Percentiles rank a stretch among this genome's conserved stretches.
Conservation (phyloP, 495 filamentous ascomycete genomes). For the Aspergillus cristatus region DNA sequence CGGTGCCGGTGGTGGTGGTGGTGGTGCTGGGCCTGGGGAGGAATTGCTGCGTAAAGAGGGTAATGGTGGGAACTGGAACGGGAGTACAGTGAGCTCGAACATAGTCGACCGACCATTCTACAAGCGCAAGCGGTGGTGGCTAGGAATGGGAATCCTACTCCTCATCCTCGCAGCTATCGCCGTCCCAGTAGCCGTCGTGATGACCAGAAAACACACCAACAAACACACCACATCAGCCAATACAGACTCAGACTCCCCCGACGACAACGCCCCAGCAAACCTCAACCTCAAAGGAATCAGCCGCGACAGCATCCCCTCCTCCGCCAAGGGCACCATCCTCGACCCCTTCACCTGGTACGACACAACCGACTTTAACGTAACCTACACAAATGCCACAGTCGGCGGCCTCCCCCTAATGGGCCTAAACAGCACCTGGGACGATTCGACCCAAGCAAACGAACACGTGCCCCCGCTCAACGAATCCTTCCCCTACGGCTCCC, state of each 20-base stretch:
- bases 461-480: conserved; percentile 72
- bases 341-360: conserved; percentile 94
- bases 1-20: no score
- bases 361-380: conserved; percentile 86
- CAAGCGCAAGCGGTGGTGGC: conserved; percentile 2
- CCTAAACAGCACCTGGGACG: conserved; percentile 77
- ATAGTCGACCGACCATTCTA: not conserved
- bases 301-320: conserved; percentile 52
- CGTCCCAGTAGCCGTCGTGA: conserved; percentile 62
- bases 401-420: conserved; percentile 88
- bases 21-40: conserved; percentile 1
- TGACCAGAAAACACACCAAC: conserved; percentile 53
- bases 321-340: conserved; percentile 63
- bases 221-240: no score
- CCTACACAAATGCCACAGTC: conserved; percentile 77
- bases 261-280: conserved; percentile 35
- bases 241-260: conserved; percentile 14
- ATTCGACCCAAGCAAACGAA: conserved; percentile 65
- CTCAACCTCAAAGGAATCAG: conserved; percentile 50
- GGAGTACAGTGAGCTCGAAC: no score
- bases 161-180: conserved; percentile 60
- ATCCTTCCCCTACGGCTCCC: conserved; percentile 58
- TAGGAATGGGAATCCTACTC: conserved; percentile 31
- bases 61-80: conserved; percentile 18
- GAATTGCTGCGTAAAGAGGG: conserved; percentile 23